Conservation (phyloP, 306 rosid species). For the Rosa multiflora region DNA sequence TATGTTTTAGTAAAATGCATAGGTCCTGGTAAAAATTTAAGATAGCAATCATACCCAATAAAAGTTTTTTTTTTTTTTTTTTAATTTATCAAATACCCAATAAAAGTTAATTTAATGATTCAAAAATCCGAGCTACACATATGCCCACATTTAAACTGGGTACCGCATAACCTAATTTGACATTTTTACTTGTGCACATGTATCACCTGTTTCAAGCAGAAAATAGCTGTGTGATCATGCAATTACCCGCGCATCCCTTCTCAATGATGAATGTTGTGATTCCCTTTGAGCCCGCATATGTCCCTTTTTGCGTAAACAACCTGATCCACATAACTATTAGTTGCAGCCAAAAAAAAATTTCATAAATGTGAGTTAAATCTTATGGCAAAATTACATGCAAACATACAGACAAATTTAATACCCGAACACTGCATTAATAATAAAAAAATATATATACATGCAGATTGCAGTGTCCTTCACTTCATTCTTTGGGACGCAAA, state of each 20-base stretch:
- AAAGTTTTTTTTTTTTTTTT: too few relatives aligned
- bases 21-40: not conserved
- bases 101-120: not conserved
- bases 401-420: not conserved
- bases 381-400: not conserved
- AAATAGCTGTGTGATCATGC: slow-evolving; percentile 27
- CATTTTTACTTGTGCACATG: slow-evolving; percentile 12
- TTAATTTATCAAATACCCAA: too few relatives aligned
- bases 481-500: not conserved
- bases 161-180: not conserved
- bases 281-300: slow-evolving; percentile 84
- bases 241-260: slow-evolving; percentile 88
- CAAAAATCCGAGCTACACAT: slow-evolving; percentile 21
- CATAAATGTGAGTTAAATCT: slow-evolving; percentile 32
- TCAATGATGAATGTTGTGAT: slow-evolving; percentile 92
- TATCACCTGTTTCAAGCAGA: slow-evolving; percentile 23
- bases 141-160: slow-evolving; percentile 5
- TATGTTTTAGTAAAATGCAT: slow-evolving; percentile 7
- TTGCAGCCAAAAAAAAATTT: not conserved
- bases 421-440: not conserved
- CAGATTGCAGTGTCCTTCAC: not conserved
- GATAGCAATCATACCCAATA: not conserved
- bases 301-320: slow-evolving; percentile 93
- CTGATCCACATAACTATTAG: slow-evolving; percentile 37
- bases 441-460: not conserved